phyloP scores from a whole-genome alignment of 2,329 filamentous ascomycete genomes.

The Monosporascus sp. region DNA sequence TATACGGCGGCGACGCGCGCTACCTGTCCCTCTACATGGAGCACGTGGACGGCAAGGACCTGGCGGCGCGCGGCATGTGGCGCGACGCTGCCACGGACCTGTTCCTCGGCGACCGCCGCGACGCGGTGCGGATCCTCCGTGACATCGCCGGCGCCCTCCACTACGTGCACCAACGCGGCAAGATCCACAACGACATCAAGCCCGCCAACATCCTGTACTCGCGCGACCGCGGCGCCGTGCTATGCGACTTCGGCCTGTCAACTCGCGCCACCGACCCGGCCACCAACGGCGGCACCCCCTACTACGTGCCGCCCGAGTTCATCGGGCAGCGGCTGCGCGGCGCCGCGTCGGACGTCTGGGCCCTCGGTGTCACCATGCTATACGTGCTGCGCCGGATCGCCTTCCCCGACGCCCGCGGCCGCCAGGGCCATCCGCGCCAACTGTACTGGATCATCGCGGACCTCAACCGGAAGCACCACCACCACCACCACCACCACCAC shows the following conservation, averaged over 20 bases:
- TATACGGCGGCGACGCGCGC: conserved; percentile 55
- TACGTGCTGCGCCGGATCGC: conserved; percentile 52
- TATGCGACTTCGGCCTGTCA: conserved; percentile 57
- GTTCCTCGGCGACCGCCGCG: conserved; percentile 44
- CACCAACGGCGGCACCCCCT: conserved; percentile 52
- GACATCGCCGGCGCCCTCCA: conserved; percentile 50
- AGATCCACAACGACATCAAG: conserved; percentile 60
- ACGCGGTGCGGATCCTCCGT: conserved; percentile 47
- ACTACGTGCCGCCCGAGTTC: conserved; percentile 58
- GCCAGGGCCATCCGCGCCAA: conserved; percentile 41
- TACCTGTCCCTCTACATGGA: conserved; percentile 59
- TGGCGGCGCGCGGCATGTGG: conserved; percentile 46
- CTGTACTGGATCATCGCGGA: conserved; percentile 56
- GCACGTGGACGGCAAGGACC: conserved; percentile 51
- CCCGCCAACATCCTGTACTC: conserved; percentile 58
- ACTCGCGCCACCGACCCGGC: conserved; percentile 41
- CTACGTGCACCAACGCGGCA: conserved; percentile 49
- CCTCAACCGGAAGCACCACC: conserved; percentile 38
- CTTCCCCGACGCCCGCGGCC: conserved; percentile 48
- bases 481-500: conserved; percentile 15
- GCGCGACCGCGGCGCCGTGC: conserved; percentile 50
- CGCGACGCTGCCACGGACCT: conserved; percentile 40
- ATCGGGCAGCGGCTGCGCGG: conserved; percentile 50
- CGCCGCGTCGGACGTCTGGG: conserved; percentile 53
- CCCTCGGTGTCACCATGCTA: conserved; percentile 55